A percentile compares a stretch with the other conserved stretches of the same genome.
Evolutionary conservation across 2,329 filamentous ascomycete genomes (phyloP).

Genomic region (Myriangium duriaei): DNA sequence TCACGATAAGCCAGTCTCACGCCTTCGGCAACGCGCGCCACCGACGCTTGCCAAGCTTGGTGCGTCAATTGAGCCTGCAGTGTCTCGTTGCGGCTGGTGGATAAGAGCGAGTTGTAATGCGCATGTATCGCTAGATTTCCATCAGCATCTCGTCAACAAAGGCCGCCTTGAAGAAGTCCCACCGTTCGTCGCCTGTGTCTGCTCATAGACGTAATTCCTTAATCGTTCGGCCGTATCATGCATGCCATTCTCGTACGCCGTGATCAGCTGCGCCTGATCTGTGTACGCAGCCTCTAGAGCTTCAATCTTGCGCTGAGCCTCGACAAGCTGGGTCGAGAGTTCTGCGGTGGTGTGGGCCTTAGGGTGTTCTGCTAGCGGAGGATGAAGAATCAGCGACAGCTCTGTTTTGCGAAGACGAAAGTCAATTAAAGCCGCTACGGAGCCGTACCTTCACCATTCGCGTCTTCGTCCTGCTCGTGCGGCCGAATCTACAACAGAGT

Average conservation of each 20-base stretch:
- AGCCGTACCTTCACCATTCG: neutral
- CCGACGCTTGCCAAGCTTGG: constrained; percentile 36
- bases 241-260: constrained; percentile 8
- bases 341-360: constrained; percentile 18
- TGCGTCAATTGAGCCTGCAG: constrained; percentile 36
- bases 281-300: constrained; percentile 2
- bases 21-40: constrained; percentile 31
- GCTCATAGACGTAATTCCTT: neutral
- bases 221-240: constrained; percentile 6
- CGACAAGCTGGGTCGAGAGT: constrained; percentile 18
- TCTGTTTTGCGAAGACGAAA: no score
- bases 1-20: constrained; percentile 28
- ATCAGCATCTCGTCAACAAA: constrained; percentile 1
- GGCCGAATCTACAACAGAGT: constrained; percentile 9
- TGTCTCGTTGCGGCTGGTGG: constrained; percentile 30
- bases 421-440: no score
- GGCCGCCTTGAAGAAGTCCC: neutral
- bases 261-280: constrained; percentile 6
- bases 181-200: constrained; percentile 4
- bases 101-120: constrained; percentile 35
- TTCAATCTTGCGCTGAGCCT: constrained; percentile 11
- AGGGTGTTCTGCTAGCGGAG: no score
- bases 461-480: neutral
- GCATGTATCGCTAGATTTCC: constrained; percentile 27
- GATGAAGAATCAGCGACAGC: no score